Conservation (phyloP, 2,329 filamentous ascomycete genomes). For the Tolypocladium tundrense region DNA sequence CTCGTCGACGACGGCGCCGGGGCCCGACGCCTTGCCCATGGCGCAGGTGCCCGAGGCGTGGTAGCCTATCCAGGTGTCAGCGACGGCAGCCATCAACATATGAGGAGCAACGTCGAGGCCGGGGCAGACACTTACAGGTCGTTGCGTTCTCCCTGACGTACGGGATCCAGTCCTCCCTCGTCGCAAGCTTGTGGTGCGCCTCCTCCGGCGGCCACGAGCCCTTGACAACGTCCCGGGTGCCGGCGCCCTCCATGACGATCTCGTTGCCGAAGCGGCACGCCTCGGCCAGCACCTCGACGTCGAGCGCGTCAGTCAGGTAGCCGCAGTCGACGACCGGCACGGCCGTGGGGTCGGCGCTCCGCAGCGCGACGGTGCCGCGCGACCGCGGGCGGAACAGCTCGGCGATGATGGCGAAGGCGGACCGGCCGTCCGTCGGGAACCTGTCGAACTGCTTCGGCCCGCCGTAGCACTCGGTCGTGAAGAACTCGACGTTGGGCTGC, state of each 20-base stretch:
- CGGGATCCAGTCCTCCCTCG: conserved; percentile 46
- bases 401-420: conserved; percentile 47
- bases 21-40: conserved; percentile 33
- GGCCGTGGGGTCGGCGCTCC: conserved; percentile 33
- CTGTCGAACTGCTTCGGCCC: conserved; percentile 47
- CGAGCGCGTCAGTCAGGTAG: conserved; percentile 46
- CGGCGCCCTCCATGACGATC: conserved; percentile 45
- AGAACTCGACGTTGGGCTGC: conserved; percentile 54
- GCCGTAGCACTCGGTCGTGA: conserved; percentile 51
- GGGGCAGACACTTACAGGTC: conserved; percentile 36
- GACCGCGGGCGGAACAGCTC: conserved; percentile 49
- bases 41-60: conserved; percentile 47
- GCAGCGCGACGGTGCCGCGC: conserved; percentile 42
- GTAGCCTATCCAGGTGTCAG: conserved; percentile 29
- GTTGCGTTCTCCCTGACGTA: conserved; percentile 49
- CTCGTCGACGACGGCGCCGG: conserved; percentile 32
- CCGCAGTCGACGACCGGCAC: conserved; percentile 49
- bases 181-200: conserved; percentile 40
- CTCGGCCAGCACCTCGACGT: conserved; percentile 48
- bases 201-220: conserved; percentile 46
- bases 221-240: conserved; percentile 48
- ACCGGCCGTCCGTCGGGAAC: conserved; percentile 40
- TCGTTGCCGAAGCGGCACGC: conserved; percentile 50
- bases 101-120: neutral
- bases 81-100: neutral